Percentiles rank a stretch among this genome's conserved stretches.
Evolutionary conservation across 2,329 filamentous ascomycete species (phyloP).

Genomic region (Pseudogymnoascus sp.): DNA sequence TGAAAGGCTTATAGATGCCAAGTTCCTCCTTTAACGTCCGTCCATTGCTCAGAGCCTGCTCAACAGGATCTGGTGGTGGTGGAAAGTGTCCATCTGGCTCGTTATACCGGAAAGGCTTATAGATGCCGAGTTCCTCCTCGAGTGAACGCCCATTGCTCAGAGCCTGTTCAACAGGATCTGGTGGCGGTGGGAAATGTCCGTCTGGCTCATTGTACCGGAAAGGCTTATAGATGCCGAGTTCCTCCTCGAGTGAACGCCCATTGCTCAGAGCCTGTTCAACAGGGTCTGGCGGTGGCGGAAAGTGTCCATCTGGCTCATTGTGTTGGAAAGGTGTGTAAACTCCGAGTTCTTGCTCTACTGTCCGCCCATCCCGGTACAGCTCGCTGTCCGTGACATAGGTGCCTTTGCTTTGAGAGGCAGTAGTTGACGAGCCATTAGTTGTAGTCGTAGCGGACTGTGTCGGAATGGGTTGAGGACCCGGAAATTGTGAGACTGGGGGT

Average conservation of each 20-base stretch:
- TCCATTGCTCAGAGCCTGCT: conserved; percentile 27
- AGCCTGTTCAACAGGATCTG: conserved; percentile 27
- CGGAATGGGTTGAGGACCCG: neutral
- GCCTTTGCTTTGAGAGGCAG: neutral
- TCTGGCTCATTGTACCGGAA: conserved; percentile 26
- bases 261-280: conserved; percentile 30
- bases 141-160: conserved; percentile 21
- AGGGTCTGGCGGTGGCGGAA: conserved; percentile 19
- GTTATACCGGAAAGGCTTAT: conserved; percentile 10
- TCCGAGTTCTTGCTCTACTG: conserved; percentile 11
- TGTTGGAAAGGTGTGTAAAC: conserved; percentile 31
- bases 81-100: conserved; percentile 32
- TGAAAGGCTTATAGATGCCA: conserved; percentile 31
- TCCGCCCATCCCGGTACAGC: neutral
- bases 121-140: conserved; percentile 7
- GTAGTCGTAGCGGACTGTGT: neutral
- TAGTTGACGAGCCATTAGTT: neutral
- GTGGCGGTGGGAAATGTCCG: conserved; percentile 25
- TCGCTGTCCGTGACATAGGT: conserved; percentile 8
- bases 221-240: conserved; percentile 4
- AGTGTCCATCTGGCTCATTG: conserved; percentile 35
- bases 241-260: neutral
- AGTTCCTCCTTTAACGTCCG: neutral
- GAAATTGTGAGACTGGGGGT: conserved; percentile 5
- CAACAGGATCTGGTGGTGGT: conserved; percentile 24